phyloP scores from a whole-genome alignment of 345 rosid species.

The Rhodamnia rubescens region DNA sequence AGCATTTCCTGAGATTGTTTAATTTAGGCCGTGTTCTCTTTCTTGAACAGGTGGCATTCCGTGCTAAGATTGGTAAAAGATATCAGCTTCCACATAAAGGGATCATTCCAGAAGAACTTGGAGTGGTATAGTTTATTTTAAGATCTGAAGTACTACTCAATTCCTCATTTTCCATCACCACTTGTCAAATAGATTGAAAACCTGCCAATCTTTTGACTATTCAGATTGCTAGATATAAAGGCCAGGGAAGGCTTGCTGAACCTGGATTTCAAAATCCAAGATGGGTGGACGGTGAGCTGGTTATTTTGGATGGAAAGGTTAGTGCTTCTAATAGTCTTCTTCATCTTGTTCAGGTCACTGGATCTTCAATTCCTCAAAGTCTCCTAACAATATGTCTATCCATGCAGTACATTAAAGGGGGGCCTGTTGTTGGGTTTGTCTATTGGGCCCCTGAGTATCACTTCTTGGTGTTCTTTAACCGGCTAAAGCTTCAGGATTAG shows the following conservation, averaged over 20 bases:
- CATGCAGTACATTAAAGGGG: slow-evolving; percentile 79
- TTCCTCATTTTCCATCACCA: background rate
- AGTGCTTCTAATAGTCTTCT: background rate
- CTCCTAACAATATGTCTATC: background rate
- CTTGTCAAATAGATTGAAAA: background rate
- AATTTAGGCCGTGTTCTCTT: background rate
- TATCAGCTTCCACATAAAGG: slow-evolving; percentile 93
- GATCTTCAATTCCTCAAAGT: background rate
- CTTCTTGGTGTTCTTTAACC: slow-evolving; percentile 86
- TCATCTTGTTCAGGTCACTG: background rate
- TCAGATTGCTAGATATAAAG: slow-evolving; percentile 89
- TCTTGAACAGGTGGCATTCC: slow-evolving; percentile 69
- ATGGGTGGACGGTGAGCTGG: slow-evolving; percentile 99
- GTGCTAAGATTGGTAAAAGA: slow-evolving; percentile 85
- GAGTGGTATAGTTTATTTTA: slow-evolving; percentile 50
- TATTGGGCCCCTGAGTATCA: slow-evolving; percentile 97
- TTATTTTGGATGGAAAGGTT: slow-evolving; percentile 95
- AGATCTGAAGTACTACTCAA: background rate
- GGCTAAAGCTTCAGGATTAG: slow-evolving; percentile 64
- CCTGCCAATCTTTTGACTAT: background rate
- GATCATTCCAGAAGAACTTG: slow-evolving; percentile 92
- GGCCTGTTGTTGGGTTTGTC: slow-evolving; percentile 91
- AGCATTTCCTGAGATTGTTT: background rate
- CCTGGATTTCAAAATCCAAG: slow-evolving; percentile 78
- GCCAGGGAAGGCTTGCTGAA: slow-evolving; percentile 93